phyloP scores from a whole-genome alignment of 2,329 filamentous ascomycete species.

The Teratosphaeria nubilosa region DNA sequence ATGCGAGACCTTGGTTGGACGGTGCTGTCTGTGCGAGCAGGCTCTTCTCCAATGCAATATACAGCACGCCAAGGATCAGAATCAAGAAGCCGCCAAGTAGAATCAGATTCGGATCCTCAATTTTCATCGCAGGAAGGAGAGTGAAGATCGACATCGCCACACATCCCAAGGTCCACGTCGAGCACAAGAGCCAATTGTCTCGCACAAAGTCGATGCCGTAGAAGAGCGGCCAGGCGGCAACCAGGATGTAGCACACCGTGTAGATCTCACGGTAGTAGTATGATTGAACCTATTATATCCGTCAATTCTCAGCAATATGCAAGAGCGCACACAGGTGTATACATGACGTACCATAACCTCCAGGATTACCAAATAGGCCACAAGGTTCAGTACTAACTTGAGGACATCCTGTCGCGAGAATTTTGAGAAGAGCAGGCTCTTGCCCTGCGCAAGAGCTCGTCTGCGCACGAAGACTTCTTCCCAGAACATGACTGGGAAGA shows the following conservation, averaged over 20 bases:
- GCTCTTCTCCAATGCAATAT: conserved; percentile 67
- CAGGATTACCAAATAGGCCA: conserved; percentile 63
- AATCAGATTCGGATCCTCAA: conserved; percentile 64
- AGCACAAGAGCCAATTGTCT: conserved; percentile 52
- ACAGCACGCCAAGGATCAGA: conserved; percentile 63
- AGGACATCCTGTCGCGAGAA: conserved; percentile 48
- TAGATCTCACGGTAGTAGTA: conserved; percentile 88
- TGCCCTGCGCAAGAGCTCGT: conserved; percentile 56
- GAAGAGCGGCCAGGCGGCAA: conserved; percentile 64
- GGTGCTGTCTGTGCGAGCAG: conserved; percentile 38
- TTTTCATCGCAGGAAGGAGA: conserved; percentile 74
- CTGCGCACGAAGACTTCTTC: conserved; percentile 82
- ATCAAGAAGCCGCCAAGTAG: conserved; percentile 68
- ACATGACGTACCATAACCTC: conserved; percentile 52
- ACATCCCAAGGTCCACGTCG: conserved; percentile 68
- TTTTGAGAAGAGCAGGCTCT: conserved; percentile 58
- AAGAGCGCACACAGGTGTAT: background rate
- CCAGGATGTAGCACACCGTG: conserved; percentile 67
- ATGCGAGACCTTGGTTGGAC: conserved; percentile 18
- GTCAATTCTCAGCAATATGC: conserved; percentile 2
- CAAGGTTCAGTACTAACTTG: conserved; percentile 52
- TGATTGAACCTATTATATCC: conserved; percentile 58
- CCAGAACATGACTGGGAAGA: conserved; percentile 94
- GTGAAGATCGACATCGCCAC: conserved; percentile 83
- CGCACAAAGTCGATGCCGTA: conserved; percentile 66